phyloP scores from a whole-genome alignment of 1,284 basidiomycete species.

The Ustilago vetiveriae region DNA sequence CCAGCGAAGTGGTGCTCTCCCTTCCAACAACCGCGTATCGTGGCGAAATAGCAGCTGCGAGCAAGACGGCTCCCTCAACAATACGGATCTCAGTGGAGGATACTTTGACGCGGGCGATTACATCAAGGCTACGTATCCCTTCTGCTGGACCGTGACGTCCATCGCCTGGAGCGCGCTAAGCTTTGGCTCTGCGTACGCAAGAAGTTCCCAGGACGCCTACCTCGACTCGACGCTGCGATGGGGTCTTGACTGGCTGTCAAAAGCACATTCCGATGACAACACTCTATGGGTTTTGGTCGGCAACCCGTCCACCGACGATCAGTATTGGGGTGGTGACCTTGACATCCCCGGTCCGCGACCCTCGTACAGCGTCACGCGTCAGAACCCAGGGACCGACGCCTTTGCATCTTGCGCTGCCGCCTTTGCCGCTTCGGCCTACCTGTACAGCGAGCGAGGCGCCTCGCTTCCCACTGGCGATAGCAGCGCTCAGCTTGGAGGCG shows the following conservation, averaged over 20 bases:
- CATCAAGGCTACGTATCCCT: conserved; percentile 73
- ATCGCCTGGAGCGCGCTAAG: conserved; percentile 87
- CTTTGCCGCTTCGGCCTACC: conserved; percentile 82
- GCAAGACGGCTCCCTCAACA: conserved; percentile 79
- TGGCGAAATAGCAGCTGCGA: conserved; percentile 86
- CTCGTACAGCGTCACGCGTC: conserved; percentile 80
- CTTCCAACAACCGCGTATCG: conserved; percentile 76
- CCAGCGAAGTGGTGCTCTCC: conserved; percentile 82
- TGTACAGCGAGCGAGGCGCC: conserved; percentile 71
- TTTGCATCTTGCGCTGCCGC: conserved; percentile 84
- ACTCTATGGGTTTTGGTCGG: conserved; percentile 83
- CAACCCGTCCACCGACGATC: conserved; percentile 75
- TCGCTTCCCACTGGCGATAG: conserved; percentile 30
- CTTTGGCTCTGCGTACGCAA: conserved; percentile 82
- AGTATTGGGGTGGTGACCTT: conserved; percentile 88
- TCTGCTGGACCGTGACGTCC: conserved; percentile 82
- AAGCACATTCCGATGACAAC: conserved; percentile 81
- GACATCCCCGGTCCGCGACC: conserved; percentile 79
- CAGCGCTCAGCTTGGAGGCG: conserved; percentile 29
- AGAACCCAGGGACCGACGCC: conserved; percentile 84
- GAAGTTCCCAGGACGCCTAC: conserved; percentile 84
- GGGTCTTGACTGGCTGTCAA: conserved; percentile 90
- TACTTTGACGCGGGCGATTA: conserved; percentile 89
- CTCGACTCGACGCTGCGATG: conserved; percentile 79
- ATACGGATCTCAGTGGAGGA: conserved; percentile 81